A percentile compares a stretch with the other conserved stretches of the same genome.
Conservation (phyloP, 371 early-diverging fungal genomes). For the Amoeboaphelidium occidentale region DNA sequence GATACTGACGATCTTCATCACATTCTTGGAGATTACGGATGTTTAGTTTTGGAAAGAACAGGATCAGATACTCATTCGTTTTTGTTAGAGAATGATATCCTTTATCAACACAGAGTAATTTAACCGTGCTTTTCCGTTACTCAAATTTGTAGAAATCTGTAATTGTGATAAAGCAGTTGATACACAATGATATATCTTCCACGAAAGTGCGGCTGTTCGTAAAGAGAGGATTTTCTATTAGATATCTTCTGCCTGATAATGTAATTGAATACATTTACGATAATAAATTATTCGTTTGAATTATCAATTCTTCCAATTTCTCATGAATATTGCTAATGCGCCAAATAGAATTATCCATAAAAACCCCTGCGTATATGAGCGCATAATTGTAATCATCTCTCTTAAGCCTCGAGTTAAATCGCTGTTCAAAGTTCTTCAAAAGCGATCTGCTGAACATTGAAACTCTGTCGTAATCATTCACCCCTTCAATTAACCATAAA, state of each 20-base stretch:
- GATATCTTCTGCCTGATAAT: slow-evolving; percentile 71
- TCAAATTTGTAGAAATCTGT: slow-evolving; percentile 64
- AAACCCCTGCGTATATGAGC: too few relatives aligned
- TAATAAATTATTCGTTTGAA: slow-evolving; percentile 42
- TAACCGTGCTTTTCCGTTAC: too few relatives aligned
- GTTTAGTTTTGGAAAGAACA: slow-evolving; percentile 78
- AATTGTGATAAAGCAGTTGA: slow-evolving; percentile 73
- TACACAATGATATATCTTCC: slow-evolving; percentile 85
- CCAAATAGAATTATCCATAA: too few relatives aligned
- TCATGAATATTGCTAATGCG: too few relatives aligned
- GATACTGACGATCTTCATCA: slow-evolving; percentile 48
- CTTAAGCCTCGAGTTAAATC: too few relatives aligned
- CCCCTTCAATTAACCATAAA: too few relatives aligned
- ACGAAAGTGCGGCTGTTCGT: slow-evolving; percentile 84
- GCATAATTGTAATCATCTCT: too few relatives aligned
- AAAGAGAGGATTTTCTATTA: slow-evolving; percentile 77
- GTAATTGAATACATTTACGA: slow-evolving; percentile 76
- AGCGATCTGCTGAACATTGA: too few relatives aligned
- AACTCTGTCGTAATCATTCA: too few relatives aligned
- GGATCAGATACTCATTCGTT: slow-evolving; percentile 82
- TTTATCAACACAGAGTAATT: slow-evolving; percentile 60
- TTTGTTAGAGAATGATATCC: slow-evolving; percentile 57
- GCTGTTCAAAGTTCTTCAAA: too few relatives aligned
- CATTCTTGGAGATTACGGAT: slow-evolving; percentile 78
- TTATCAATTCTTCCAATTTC: too few relatives aligned